Evolutionary conservation across 2,329 filamentous ascomycete genomes (phyloP), one percentile per base, ranked within the genome.

Genomic region (Celoporthe dispersa): DNA sequence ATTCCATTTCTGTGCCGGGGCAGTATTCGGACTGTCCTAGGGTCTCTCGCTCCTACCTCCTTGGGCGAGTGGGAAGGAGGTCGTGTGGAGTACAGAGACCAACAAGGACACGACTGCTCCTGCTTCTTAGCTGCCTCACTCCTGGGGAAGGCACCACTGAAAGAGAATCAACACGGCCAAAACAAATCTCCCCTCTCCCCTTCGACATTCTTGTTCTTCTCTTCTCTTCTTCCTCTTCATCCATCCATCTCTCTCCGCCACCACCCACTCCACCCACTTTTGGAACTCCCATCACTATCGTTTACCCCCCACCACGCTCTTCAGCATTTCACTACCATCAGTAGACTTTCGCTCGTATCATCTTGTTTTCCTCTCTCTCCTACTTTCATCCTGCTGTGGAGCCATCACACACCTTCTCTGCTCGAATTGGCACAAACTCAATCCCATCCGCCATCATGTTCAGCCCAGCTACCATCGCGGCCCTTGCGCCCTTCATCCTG

Each of bases 381-480:
- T 48, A 37, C n/a, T 25, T 16, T n/a, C 25, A 14, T 44, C 35
- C 7, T 2, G 11, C n/a, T 19, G 14, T 44, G 35, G 37, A 44
- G 6, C 33, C 35, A 25, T n/a, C 19, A 61, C 16, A 12, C 59
- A 48, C 12, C 41, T 12, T 48, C 6, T 51, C 22, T 33, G 41
- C 39, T 48, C 44, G 39, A 25, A 12, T n/a, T 25, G 41, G 7
- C 31, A 7, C 22, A 9, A 19, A 9, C 22, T 22, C n/a, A n/a
- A 16, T 39, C 19, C 59, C 59, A 55, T 55, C 66, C 39, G 19
- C 64, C 68, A 70, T 22, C n/a, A 70, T 70, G 68, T 57, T 67
- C 60, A 60, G 51, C 22, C 16, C 60, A 35, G 68, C 64, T 22
- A 51, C 68, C 25, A 19, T 70, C 35, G 60, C 61, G 60, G 39